Percentiles rank a stretch among this genome's conserved stretches.
Conservation (phyloP, 495 filamentous ascomycete species). For the Cairneyella variabilis region DNA sequence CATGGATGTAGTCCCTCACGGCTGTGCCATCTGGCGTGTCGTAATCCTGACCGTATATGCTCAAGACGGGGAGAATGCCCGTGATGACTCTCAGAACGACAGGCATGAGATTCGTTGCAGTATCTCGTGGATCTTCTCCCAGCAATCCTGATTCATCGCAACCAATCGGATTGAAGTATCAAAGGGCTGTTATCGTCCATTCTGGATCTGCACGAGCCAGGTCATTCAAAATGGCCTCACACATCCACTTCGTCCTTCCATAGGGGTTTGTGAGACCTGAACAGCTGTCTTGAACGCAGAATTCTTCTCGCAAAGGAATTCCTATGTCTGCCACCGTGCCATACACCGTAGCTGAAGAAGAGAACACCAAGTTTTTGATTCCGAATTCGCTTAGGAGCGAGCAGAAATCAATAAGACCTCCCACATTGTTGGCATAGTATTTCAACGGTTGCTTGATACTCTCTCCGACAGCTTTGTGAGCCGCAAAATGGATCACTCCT, state of each 20-base stretch:
- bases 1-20: conserved; percentile 67
- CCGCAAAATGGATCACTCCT: conserved; percentile 24
- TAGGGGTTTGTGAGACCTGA: conserved; percentile 60
- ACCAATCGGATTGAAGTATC: conserved; percentile 68
- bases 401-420: conserved; percentile 58
- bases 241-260: conserved; percentile 64
- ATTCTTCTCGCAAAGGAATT: conserved; percentile 52
- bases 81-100: conserved; percentile 58
- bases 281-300: conserved; percentile 37
- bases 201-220: conserved; percentile 53
- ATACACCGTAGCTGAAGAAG: conserved; percentile 84
- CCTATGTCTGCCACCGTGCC: conserved; percentile 71
- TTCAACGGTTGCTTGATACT: conserved; percentile 52
- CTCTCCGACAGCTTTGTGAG: conserved; percentile 27
- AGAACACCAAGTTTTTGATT: conserved; percentile 66
- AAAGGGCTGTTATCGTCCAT: conserved; percentile 58
- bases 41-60: conserved; percentile 63
- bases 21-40: conserved; percentile 67
- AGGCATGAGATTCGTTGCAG: conserved; percentile 60
- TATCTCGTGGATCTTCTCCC: conserved; percentile 61
- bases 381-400: conserved; percentile 52
- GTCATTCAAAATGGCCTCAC: conserved; percentile 62
- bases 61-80: conserved; percentile 46
- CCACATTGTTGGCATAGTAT: conserved; percentile 68
- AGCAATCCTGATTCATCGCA: conserved; percentile 61